Base-by-base conservation (phyloP, 164 flowering plant genomes). In the Magnolia changhungtana region DNA sequence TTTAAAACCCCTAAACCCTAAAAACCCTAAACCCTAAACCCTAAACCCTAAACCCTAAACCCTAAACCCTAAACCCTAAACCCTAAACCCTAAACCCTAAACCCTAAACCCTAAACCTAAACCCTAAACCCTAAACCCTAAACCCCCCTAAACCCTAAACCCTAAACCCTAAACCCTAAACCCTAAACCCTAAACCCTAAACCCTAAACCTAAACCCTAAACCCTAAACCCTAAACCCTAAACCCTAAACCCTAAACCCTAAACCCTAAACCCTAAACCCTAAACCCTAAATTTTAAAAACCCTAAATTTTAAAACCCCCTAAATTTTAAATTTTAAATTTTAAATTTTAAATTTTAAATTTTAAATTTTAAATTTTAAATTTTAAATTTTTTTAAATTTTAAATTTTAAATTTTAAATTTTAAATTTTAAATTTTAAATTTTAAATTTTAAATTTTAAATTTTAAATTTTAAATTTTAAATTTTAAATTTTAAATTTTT, bases 361-460 rank as follows among this genome's bases (percentile, higher is more conserved):
- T 52, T 10, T 1, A 37, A 70, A 7, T 52, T 52, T 52, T 70
- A 70, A 70, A 37, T 63, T 63, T 31, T 50, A 72, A 50, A 50
- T 63, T 63, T 9, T 51, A 51, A 51, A 5, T 9, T 9, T 4
- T 9, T 9, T 9, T 50, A 37, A 72, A 72, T 18, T 63, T 63
- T 55, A 78, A 78, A 77, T 75, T 75, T 75, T 77, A 78, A 77
- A 77, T 75, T 75, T 75, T 72, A 77, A 77, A 77, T 75, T 20
- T 8, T 49, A 51, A 51, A 51, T 9, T 9, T 9, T 51, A 51
- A 72, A 49, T 75, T 75, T 63, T 71, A 77, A 77, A 71, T 75
- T 75, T 69, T 51, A 51, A 51, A 51, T 9, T 9, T 9, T 51
- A 51, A 51, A 51, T 9, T 9, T 9, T 63, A 71, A 76, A 52